These are phyloP conservation scores for Pseudonitzschia delicatissima DNA, from an alignment of 108 stramenopile species.

Conservation along the genomic window DNA sequence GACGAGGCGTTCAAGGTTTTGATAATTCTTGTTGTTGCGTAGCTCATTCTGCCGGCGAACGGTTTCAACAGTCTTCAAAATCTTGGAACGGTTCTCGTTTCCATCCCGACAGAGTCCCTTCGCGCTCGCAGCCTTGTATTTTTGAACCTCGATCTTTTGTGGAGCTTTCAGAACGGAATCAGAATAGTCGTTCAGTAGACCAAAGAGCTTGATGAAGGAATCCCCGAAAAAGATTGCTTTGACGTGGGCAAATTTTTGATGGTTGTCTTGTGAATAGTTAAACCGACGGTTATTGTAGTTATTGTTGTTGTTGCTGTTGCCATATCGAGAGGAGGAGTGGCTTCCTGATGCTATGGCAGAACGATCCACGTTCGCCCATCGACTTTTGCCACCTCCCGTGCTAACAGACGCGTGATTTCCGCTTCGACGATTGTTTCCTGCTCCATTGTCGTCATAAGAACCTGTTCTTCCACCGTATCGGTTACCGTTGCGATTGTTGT, in stretches of 20 bases:
- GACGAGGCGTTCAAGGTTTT: conserved; percentile 12
- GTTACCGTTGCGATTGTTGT: background rate
- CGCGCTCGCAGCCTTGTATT: conserved; percentile 15
- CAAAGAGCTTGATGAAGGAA: conserved; percentile 24
- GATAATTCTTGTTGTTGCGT: background rate
- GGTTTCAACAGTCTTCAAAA: background rate
- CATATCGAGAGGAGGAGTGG: background rate
- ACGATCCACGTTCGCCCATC: conserved; percentile 5
- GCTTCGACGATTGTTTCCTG: background rate
- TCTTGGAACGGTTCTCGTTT: conserved; percentile 2
- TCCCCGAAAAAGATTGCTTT: conserved; percentile 21
- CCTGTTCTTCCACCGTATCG: background rate
- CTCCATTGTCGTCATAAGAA: background rate
- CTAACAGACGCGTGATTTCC: too few species aligned
- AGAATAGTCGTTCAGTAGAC: background rate
- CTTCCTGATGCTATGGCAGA: background rate
- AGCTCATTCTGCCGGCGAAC: background rate
- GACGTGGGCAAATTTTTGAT: background rate
- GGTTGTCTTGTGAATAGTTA: background rate
- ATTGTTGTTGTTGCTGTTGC: conserved; percentile 12
- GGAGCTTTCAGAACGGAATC: background rate
- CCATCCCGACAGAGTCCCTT: conserved; percentile 10
- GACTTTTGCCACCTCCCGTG: background rate
- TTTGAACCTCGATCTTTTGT: background rate
- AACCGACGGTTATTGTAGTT: background rate